phyloP scores from a whole-genome alignment of 129 eudicot species.

The Centella asiatica region DNA sequence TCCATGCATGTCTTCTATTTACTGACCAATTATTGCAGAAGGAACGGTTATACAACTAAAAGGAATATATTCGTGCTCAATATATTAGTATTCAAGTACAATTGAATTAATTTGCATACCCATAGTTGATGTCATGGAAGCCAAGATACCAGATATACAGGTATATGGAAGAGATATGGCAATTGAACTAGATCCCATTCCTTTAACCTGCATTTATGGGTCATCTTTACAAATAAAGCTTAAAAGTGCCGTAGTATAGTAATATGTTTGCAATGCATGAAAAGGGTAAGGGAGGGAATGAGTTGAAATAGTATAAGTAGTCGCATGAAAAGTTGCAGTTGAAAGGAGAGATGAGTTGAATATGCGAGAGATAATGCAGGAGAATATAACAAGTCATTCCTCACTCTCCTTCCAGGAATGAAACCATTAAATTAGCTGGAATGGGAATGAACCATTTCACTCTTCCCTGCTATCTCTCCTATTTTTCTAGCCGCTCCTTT shows the following conservation, averaged over 20 bases:
- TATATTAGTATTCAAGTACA: not conserved
- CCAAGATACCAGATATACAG: constrained; percentile 93
- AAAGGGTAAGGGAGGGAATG: no score
- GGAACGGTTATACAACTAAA: not conserved
- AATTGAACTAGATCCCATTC: constrained; percentile 79
- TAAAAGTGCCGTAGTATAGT: no score
- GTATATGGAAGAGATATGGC: constrained; percentile 95
- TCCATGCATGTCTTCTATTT: constrained; percentile 64
- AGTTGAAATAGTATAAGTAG: no score
- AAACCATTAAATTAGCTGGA: not conserved
- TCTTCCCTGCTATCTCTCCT: no score
- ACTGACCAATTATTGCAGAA: constrained; percentile 37
- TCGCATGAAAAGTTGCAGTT: no score
- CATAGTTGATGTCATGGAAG: constrained; percentile 98
- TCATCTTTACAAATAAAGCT: not conserved
- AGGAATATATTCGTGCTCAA: not conserved
- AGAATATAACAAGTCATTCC: no score
- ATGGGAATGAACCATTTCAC: not conserved
- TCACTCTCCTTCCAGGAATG: no score
- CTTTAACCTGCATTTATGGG: constrained; percentile 34
- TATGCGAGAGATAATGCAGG: no score
- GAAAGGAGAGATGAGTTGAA: no score
- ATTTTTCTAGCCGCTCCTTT: no score
- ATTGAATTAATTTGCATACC: constrained; percentile 36
- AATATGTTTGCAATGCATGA: no score